phyloP scores from a whole-genome alignment of 2,329 filamentous ascomycete genomes.

The Phyllosticta ampelicida region DNA sequence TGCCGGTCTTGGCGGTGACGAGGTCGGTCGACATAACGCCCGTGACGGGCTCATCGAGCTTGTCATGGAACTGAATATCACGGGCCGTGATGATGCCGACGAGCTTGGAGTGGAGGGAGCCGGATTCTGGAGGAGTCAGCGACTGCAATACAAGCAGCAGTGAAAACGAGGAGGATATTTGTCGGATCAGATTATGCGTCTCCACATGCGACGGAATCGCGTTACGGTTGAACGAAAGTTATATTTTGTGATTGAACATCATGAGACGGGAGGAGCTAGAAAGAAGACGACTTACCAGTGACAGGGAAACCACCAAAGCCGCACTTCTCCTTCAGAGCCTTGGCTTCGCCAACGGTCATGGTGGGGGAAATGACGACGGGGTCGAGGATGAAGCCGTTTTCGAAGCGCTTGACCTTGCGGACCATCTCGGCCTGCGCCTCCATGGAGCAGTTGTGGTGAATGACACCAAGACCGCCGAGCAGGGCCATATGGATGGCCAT shows the following conservation, averaged over 20 bases:
- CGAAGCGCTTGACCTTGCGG: slow-evolving; percentile 95
- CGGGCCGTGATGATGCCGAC: slow-evolving; percentile 96
- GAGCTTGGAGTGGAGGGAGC: slow-evolving; percentile 88
- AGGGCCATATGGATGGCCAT: slow-evolving; percentile 98
- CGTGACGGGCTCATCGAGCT: slow-evolving; percentile 60
- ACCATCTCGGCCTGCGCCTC: slow-evolving; percentile 98
- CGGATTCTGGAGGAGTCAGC: slow-evolving; percentile 54
- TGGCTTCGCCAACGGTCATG: slow-evolving; percentile 85
- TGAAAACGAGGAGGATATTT: slow-evolving; percentile 25
- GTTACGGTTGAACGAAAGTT: slow-evolving; percentile 99
- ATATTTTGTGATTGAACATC: slow-evolving; percentile 69
- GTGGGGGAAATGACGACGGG: slow-evolving; percentile 81
- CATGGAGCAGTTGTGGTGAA: slow-evolving; percentile 99
- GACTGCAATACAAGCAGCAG: slow-evolving; percentile 6
- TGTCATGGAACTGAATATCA: slow-evolving; percentile 91
- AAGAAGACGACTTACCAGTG: slow-evolving; percentile 62
- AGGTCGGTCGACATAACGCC: slow-evolving; percentile 94
- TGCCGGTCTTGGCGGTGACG: slow-evolving; percentile 73
- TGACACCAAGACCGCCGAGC: slow-evolving; percentile 81
- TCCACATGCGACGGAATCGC: slow-evolving; percentile 82
- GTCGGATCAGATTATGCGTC: slow-evolving; percentile 40
- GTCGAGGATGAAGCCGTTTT: slow-evolving; percentile 98
- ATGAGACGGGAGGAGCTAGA: slow-evolving; percentile 32
- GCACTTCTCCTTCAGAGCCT: slow-evolving; percentile 92
- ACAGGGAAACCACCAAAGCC: slow-evolving; percentile 98